Evolutionary conservation across 2,329 filamentous ascomycete species (phyloP).

Genomic region (Nothophaeocryptopus gaeumannii): DNA sequence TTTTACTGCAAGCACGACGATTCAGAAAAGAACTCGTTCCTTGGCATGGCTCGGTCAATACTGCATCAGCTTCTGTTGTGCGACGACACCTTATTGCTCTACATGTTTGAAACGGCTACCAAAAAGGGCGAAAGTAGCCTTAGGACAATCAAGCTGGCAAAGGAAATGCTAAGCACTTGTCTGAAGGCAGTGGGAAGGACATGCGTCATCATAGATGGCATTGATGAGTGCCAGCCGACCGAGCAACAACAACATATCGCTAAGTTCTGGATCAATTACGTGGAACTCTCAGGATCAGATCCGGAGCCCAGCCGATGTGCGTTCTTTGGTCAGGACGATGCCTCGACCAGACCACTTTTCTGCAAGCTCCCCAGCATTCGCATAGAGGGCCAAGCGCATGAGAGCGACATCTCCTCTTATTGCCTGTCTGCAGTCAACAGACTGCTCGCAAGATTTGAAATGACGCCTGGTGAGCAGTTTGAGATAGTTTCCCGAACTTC

Average conservation of each 20-base stretch:
- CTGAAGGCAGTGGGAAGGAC: neutral
- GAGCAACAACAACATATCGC: constrained; percentile 9
- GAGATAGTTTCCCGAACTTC: neutral
- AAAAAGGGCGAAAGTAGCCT: neutral
- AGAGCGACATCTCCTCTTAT: constrained; percentile 7
- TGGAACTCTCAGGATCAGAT: neutral
- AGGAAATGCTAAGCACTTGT: constrained; percentile 1
- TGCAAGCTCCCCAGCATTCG: constrained; percentile 2
- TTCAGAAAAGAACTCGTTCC: constrained; percentile 8
- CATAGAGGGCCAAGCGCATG: neutral
- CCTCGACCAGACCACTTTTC: neutral
- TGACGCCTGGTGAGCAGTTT: neutral
- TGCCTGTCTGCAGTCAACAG: neutral
- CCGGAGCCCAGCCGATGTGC: constrained; percentile 5
- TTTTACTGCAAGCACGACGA: constrained; percentile 14
- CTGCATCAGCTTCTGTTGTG: neutral
- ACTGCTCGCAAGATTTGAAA: neutral
- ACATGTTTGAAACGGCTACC: constrained; percentile 6
- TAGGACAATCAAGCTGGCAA: constrained; percentile 4
- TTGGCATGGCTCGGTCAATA: constrained; percentile 8
- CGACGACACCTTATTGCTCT: neutral
- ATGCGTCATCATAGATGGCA: constrained; percentile 12
- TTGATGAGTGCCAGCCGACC: constrained; percentile 9
- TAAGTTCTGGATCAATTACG: constrained; percentile 6
- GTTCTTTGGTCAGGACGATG: constrained; percentile 8